Evolutionary conservation across 805 yeast species (phyloP).

Genomic region (Candida chilensis): DNA sequence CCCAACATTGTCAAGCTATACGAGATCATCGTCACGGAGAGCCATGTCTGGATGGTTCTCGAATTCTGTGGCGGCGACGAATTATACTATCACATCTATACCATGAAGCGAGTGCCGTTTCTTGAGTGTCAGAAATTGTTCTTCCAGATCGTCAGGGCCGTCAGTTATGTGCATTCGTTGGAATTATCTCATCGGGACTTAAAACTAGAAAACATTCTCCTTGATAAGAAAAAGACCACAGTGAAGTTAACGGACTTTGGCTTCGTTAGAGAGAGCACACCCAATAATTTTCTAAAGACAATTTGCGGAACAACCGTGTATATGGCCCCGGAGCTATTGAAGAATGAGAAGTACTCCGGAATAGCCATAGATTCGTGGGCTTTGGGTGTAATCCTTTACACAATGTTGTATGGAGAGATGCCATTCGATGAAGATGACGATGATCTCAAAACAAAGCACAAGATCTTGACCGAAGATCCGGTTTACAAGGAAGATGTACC

Average conservation of each 20-base stretch:
- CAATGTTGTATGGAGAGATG: constrained; percentile 77
- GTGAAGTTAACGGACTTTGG: constrained; percentile 90
- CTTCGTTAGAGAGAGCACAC: constrained; percentile 68
- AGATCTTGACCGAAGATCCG: constrained; percentile 63
- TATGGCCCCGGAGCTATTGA: constrained; percentile 91
- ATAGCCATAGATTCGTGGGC: constrained; percentile 86
- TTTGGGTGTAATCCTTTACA: constrained; percentile 79
- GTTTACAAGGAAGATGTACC: constrained; percentile 37
- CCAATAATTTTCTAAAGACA: constrained; percentile 57
- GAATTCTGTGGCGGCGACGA: constrained; percentile 87
- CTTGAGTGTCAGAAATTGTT: constrained; percentile 46
- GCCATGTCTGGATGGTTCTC: constrained; percentile 74
- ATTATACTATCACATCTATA: constrained; percentile 56
- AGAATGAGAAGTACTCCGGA: constrained; percentile 66
- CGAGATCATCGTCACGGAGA: constrained; percentile 78
- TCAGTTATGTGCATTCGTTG: constrained; percentile 32
- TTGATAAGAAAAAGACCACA: constrained; percentile 42
- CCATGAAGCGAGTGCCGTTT: constrained; percentile 36
- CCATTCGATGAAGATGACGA: constrained; percentile 88
- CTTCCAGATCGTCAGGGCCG: constrained; percentile 52
- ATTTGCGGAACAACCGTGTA: constrained; percentile 92
- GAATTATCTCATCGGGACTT: constrained; percentile 64
- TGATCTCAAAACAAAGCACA: constrained; percentile 47
- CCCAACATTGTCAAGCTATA: constrained; percentile 78
- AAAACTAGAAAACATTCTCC: constrained; percentile 69